A percentile compares a stretch with the other conserved stretches of the same genome.
These are phyloP conservation scores for Irpex sp. DNA, from an alignment of 1,284 basidiomycete species.

Conservation along the genomic window DNA sequence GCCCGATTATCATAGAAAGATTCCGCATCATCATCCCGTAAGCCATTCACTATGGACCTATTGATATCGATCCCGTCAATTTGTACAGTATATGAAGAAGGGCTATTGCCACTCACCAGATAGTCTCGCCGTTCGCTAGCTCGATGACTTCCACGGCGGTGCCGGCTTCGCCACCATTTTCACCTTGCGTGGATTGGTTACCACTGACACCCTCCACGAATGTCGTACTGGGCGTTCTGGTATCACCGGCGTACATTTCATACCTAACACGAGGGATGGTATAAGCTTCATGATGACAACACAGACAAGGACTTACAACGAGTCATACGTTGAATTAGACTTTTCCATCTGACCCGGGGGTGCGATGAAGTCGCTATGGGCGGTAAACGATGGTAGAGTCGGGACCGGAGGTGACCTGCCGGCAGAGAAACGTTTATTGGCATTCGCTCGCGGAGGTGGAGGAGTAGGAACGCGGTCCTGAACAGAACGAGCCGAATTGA, in stretches of 20 bases:
- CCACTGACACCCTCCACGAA: conserved; percentile 19
- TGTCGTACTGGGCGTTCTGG: conserved; percentile 27
- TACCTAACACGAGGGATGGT: conserved; percentile 45
- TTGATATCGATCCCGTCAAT: conserved; percentile 14
- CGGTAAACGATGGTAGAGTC: conserved; percentile 50
- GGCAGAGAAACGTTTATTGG: conserved; percentile 57
- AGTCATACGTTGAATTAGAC: conserved; percentile 67
- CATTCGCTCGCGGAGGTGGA: conserved; percentile 61
- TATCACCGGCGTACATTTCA: conserved; percentile 73
- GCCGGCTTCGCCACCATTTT: conserved; percentile 40
- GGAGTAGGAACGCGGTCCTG: conserved; percentile 81
- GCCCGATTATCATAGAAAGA: conserved; percentile 61
- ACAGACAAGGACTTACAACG: conserved; percentile 49
- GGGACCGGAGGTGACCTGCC: conserved; percentile 71
- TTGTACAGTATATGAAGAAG: conserved; percentile 9
- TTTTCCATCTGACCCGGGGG: conserved; percentile 49
- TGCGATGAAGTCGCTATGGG: conserved; percentile 41
- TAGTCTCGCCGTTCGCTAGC: conserved; percentile 77
- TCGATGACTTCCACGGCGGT: conserved; percentile 76
- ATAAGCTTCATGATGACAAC: conserved; percentile 10
- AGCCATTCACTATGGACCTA: conserved; percentile 79
- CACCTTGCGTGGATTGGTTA: conserved; percentile 18
- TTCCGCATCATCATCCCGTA: conserved; percentile 73
- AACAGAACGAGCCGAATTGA: conserved; percentile 58
- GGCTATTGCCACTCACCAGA: conserved; percentile 50